phyloP scores from a whole-genome alignment of 208 protist species.

The Leishmania major region DNA sequence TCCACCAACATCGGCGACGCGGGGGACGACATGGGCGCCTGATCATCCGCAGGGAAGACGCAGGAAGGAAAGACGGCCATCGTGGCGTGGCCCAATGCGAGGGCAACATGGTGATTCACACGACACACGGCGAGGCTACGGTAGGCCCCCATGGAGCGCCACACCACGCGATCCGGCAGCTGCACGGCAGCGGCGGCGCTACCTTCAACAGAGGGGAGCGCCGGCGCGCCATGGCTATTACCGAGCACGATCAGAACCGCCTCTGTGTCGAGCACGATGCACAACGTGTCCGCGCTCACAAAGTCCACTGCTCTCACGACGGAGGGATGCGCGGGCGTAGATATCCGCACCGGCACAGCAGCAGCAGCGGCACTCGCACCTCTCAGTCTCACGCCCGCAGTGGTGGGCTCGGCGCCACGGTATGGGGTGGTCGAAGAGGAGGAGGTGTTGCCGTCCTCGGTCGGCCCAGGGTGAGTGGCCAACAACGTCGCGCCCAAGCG shows the following conservation, averaged over 20 bases:
- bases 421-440: neutral
- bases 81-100: conserved; percentile 48
- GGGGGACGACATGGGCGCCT: neutral
- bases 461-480: neutral
- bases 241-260: conserved; percentile 44
- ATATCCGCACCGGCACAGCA: conserved; percentile 21
- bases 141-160: conserved; percentile 71
- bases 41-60: neutral
- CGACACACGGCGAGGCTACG: conserved; percentile 64
- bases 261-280: conserved; percentile 42
- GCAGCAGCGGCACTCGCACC: neutral
- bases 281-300: conserved; percentile 40
- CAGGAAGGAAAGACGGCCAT: conserved; percentile 71
- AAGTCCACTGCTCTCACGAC: conserved; percentile 40
- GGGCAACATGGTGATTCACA: conserved; percentile 65
- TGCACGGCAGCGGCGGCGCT: neutral
- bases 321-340: conserved; percentile 4
- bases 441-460: neutral
- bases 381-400: neutral
- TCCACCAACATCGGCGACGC: conserved; percentile 6
- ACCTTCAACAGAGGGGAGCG: neutral
- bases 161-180: conserved; percentile 45
- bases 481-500: conserved; percentile 2
- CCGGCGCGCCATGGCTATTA: conserved; percentile 5
- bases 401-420: neutral